Conservation (phyloP, 106 monocot species). For the Dendrobium chrysotoxum region DNA sequence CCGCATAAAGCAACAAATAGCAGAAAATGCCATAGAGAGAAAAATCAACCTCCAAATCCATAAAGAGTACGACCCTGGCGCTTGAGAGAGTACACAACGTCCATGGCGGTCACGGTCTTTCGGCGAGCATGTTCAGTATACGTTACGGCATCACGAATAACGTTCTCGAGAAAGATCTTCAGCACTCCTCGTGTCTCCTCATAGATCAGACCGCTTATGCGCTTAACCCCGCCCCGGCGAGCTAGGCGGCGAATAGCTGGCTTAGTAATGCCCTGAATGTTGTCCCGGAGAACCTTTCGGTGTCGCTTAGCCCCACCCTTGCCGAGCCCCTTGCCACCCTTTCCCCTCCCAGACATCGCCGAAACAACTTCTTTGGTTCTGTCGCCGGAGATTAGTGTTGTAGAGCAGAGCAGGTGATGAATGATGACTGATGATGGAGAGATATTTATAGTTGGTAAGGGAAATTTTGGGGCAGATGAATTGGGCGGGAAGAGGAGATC, state of each 20-base stretch:
- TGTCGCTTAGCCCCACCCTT: background rate
- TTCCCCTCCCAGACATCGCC: background rate
- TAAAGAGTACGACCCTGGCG: constrained; percentile 1
- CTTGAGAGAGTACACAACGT: constrained; percentile 53
- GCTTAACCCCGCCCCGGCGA: background rate
- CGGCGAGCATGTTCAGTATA: constrained; percentile 85
- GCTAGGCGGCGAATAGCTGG: background rate
- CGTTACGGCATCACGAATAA: constrained; percentile 83
- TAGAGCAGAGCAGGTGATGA: no score
- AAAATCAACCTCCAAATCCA: background rate
- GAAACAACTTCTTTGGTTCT: no score
- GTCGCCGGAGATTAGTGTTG: no score
- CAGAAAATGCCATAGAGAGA: no score
- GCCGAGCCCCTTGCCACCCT: background rate
- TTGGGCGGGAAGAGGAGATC: no score
- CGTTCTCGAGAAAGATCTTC: constrained; percentile 93
- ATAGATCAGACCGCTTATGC: constrained; percentile 36
- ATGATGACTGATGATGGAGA: no score
- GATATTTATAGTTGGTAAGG: no score
- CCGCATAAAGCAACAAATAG: no score
- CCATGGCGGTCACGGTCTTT: constrained; percentile 82
- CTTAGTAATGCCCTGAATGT: constrained; percentile 2
- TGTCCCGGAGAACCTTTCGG: background rate
- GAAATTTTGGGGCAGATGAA: no score
- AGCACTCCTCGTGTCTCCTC: constrained; percentile 82